Conservation (phyloP, 495 filamentous ascomycete genomes). For the Aspergillus indologenus region DNA sequence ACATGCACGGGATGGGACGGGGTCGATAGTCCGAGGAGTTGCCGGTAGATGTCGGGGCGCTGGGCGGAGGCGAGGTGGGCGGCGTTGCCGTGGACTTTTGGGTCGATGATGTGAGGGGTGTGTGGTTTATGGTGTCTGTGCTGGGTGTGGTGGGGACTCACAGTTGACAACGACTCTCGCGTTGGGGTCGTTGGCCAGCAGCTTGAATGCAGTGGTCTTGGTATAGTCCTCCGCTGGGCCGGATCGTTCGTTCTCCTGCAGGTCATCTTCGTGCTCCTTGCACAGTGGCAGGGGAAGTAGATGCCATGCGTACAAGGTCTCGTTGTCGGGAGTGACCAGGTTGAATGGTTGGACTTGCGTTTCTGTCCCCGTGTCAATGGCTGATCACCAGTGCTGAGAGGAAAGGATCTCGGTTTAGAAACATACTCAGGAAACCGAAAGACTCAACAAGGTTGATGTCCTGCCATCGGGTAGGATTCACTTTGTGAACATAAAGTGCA, state of each 20-base stretch:
- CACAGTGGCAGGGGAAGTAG: constrained; percentile 56
- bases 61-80: constrained; percentile 45
- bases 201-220: constrained; percentile 46
- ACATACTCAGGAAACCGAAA: constrained; percentile 79
- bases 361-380: constrained; percentile 32
- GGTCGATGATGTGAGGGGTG: not conserved
- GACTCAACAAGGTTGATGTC: constrained; percentile 68
- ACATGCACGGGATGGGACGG: constrained; percentile 58
- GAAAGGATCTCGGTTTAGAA: not conserved
- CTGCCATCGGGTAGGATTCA: constrained; percentile 66
- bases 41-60: constrained; percentile 41
- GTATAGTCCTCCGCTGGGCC: constrained; percentile 42
- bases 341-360: constrained; percentile 61
- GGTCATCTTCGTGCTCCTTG: constrained; percentile 42
- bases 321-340: constrained; percentile 54
- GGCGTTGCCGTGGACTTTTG: constrained; percentile 50
- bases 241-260: constrained; percentile 42
- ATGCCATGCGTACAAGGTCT: constrained; percentile 60
- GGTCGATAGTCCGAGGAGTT: constrained; percentile 42
- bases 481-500: constrained; percentile 71
- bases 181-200: constrained; percentile 54
- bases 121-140: not conserved
- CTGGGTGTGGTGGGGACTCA: constrained; percentile 25
- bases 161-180: constrained; percentile 57
- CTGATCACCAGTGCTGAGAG: too few species aligned